Percentiles rank a stretch among this genome's conserved stretches.
phyloP scores from a whole-genome alignment of 306 rosid species.

The Coriaria nepalensis region DNA sequence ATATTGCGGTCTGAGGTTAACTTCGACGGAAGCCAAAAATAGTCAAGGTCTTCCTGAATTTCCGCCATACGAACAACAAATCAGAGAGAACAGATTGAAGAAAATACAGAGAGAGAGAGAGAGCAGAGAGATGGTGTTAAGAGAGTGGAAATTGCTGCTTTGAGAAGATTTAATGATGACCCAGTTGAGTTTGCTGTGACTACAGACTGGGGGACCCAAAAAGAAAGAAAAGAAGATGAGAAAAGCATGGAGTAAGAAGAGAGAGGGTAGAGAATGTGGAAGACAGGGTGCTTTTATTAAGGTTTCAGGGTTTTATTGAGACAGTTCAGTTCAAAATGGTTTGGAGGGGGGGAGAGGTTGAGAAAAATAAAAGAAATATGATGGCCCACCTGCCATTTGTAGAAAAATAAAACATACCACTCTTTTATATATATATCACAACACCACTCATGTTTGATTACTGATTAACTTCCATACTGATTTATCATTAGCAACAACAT shows the following conservation, averaged over 20 bases:
- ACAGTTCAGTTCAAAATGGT: conserved; percentile 10
- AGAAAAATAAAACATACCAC: no score
- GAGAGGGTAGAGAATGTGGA: conserved; percentile 30
- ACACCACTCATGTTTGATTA: no score
- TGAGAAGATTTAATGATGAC: conserved; percentile 46
- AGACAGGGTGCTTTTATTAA: conserved; percentile 63
- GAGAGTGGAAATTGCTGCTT: conserved; percentile 21
- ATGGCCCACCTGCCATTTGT: conserved; percentile 26
- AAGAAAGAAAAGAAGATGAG: conserved; percentile 6
- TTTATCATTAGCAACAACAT: no score
- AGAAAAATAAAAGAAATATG: neutral
- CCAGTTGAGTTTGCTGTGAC: conserved; percentile 28
- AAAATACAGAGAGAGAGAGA: neutral
- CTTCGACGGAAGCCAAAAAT: conserved; percentile 29
- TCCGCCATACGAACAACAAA: conserved; percentile 18
- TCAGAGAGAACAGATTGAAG: no score
- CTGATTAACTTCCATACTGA: no score
- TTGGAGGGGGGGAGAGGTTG: neutral
- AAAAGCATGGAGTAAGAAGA: neutral
- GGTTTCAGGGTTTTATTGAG: conserved; percentile 46
- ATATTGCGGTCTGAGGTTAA: conserved; percentile 15
- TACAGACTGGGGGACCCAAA: conserved; percentile 36
- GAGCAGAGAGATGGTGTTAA: neutral
- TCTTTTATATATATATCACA: no score
- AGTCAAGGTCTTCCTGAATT: conserved; percentile 14